These are phyloP conservation scores for Scheffersomyces parashehatae DNA, from an alignment of 1,139 yeast species.

Conservation along the genomic window DNA sequence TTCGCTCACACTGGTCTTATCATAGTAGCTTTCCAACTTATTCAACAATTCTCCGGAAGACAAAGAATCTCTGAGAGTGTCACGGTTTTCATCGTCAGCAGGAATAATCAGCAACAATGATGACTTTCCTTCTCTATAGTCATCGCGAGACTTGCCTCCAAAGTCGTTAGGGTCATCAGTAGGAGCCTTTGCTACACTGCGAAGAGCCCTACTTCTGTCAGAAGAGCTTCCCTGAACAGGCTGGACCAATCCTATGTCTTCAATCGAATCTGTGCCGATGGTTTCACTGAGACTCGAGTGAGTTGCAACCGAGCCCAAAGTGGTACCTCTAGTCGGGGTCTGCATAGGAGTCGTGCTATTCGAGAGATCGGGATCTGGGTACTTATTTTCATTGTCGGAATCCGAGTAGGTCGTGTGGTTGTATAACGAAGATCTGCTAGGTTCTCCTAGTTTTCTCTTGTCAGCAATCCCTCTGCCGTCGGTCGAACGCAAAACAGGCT, in stretches of 20 bases:
- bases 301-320: conserved; percentile 1
- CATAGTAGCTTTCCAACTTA: conserved; percentile 21
- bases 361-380: conserved; percentile 23
- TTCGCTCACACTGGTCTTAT: conserved; percentile 7
- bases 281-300: not conserved
- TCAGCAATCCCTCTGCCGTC: conserved; percentile 10
- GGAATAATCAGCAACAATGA: no score
- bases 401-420: conserved; percentile 14
- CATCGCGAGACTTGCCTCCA: no score
- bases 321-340: conserved; percentile 4
- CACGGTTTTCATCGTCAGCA: conserved; percentile 5
- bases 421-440: conserved; percentile 15
- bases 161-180: not conserved
- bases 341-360: conserved; percentile 15
- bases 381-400: conserved; percentile 12
- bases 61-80: conserved; percentile 24
- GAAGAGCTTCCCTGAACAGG: no score
- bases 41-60: conserved; percentile 40
- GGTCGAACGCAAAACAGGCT: conserved; percentile 7
- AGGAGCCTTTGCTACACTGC: not conserved
- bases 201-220: no score
- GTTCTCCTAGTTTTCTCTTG: conserved; percentile 15
- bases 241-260: not conserved
- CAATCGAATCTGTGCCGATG: not conserved
- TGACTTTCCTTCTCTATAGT: no score